Base-by-base conservation (phyloP, 2,329 filamentous ascomycete genomes). In the Trichoderma simmonsii region DNA sequence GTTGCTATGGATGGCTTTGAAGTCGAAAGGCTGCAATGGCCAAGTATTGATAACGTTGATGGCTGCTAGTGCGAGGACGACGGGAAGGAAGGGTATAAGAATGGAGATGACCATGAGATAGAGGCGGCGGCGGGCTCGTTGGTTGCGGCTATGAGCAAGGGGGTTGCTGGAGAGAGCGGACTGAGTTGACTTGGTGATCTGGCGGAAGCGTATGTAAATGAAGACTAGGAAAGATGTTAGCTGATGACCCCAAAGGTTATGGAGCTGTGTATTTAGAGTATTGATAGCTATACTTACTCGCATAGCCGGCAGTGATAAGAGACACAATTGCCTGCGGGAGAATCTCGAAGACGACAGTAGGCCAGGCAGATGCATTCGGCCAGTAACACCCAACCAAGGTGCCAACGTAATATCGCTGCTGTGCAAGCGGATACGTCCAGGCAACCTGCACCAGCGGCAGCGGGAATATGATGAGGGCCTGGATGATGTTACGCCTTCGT, bases 71-170 rank as follows among this genome's bases (percentile, higher is more conserved):
- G 81, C 78, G 57, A 85, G 57, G 73, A 83, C 79, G 6, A 89
- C 75, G 1, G 87, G 87, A 0, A 88, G 75, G 75, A 87, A 89
- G 3, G 87, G 82, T 4, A 85, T 74, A 1, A 89, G 77, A 73
- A 89, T 86, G 56, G 82, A 83, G 14, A 88, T 69, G 15, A 85
- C 83, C 85, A 89, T 87, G 73, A 86, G 80, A 78, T 89, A 90
- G 57, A 90, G 84, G 56, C 87, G 85, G 61, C 84, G 82, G 57
- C 83, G 83, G 9, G 86, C 83, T 2, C 86, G 83, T 59, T 85
- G 82, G 54, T 83, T 84, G 6, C 87, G 83, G 15, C 81, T 74
- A 5, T 79, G 79, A 9, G 83, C 83, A 6, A 80, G 73, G 36
- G 79, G 83, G 78, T 83, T 86, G 69, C 78, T 79, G 28, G 77